Evolutionary conservation across 2,329 filamentous ascomycete genomes (phyloP), one percentile per base, ranked within the genome.

Genomic region (Fusarium poae): DNA sequence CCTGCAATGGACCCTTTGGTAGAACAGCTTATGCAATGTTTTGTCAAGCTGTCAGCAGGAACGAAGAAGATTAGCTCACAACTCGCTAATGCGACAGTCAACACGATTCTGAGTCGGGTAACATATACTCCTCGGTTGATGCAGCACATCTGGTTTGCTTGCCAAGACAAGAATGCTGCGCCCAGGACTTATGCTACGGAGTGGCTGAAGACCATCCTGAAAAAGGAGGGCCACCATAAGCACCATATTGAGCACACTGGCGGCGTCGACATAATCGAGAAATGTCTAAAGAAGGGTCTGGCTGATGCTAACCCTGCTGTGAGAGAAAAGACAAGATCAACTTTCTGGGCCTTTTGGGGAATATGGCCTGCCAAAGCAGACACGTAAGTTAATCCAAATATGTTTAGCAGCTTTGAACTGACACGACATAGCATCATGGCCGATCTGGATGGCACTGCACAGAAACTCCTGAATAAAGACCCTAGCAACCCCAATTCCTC

Each of bases 11-110:
- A 98, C 74, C 87, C 91, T 13, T 92, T 97, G 89, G 91, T 96
- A 10, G 95, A 98, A 79, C 88, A 97, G 51, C 84, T 97, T 23
- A 88, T 98, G 80, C 94, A 97, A 75, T 91, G 89, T 29, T 88
- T 97, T 72, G 89, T 98, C 81, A 97, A 97, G 80, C 87, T 97
- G 67, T 94, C 91, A 70, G 93, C 90, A 12, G 90, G 90, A 25
- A 97, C 95, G 48, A 99, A 99, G 80, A 97, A 97, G 79, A 97
- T 99, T 71, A 90, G 88, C 59, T 93, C 93, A 1, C 91, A 97
- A 74, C 90, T 92, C 68, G 95, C 92, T 53, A 94, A 97, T 75
- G 78, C 83, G 18, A 93, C 92, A 0, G 90, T 97, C n/a, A 91
- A 96, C 70, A 88, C 85, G 21, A 90, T 99, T 53, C 87, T 98